A percentile compares a stretch with the other conserved stretches of the same genome.
phyloP scores from a whole-genome alignment of 371 early-diverging fungal genomes.

The Choanephora cucurbitarum region DNA sequence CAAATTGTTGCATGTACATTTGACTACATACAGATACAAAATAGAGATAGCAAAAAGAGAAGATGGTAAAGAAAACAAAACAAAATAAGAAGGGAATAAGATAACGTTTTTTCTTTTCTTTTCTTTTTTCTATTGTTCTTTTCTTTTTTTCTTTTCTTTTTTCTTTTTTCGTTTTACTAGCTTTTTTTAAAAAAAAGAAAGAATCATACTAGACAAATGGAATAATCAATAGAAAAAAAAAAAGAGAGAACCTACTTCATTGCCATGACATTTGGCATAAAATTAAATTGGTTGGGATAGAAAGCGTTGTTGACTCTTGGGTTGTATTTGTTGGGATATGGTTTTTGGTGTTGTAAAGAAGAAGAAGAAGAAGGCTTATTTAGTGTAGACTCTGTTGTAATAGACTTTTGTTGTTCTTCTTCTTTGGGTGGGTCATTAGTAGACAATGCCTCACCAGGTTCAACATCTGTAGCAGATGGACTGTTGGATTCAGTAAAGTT shows the following conservation, averaged over 20 bases:
- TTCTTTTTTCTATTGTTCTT: neutral
- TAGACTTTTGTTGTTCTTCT: no score
- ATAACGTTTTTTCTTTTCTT: slow-evolving; percentile 2
- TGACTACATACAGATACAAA: slow-evolving; percentile 9
- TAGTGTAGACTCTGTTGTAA: no score
- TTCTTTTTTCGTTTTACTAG: no score
- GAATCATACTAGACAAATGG: no score
- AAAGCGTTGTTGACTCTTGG: neutral
- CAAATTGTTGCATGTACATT: slow-evolving; percentile 13
- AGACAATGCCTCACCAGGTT: neutral
- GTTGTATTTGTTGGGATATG: neutral
- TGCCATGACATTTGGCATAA: slow-evolving; percentile 13
- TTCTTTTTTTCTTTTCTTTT: no score
- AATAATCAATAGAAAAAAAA: slow-evolving; percentile 2
- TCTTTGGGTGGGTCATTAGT: no score
- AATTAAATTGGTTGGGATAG: slow-evolving; percentile 1
- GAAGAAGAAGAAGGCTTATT: neutral
- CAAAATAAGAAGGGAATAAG: neutral
- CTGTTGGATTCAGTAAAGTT: neutral
- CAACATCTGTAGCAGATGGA: neutral
- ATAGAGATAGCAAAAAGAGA: neutral
- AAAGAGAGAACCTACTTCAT: slow-evolving; percentile 22
- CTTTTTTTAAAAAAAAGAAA: no score
- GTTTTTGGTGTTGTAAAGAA: no score
- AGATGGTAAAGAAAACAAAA: no score